These are phyloP conservation scores for Didymella pomorum DNA, from an alignment of 2,329 filamentous ascomycete species.

Conservation along the genomic window DNA sequence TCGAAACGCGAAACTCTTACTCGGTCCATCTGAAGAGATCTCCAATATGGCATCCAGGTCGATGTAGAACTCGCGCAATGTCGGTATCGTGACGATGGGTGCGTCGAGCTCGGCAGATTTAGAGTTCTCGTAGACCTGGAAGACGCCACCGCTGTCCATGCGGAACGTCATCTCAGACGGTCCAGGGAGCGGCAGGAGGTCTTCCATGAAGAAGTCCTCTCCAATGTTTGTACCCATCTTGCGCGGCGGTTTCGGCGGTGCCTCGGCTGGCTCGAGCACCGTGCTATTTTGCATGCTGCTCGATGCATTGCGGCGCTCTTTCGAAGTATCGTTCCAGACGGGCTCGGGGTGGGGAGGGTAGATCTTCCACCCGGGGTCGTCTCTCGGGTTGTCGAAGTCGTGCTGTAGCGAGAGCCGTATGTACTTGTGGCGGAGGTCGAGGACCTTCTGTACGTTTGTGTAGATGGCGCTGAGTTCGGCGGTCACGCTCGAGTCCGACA, in stretches of 20 bases:
- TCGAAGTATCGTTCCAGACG: slow-evolving; percentile 75
- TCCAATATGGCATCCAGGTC: slow-evolving; percentile 86
- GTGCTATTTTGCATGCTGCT: slow-evolving; percentile 52
- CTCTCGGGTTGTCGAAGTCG: slow-evolving; percentile 84
- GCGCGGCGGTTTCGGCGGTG: slow-evolving; percentile 62
- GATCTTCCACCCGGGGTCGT: slow-evolving; percentile 82
- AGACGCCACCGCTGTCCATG: slow-evolving; percentile 85
- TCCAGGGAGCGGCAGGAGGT: slow-evolving; percentile 76
- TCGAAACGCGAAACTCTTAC: slow-evolving; percentile 96
- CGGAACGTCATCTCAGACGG: slow-evolving; percentile 76
- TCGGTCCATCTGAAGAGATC: slow-evolving; percentile 93
- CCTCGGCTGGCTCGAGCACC: slow-evolving; percentile 42
- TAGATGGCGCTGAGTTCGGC: slow-evolving; percentile 87
- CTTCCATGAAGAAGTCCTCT: slow-evolving; percentile 86
- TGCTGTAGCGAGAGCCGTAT: slow-evolving; percentile 84
- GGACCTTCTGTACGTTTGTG: slow-evolving; percentile 86
- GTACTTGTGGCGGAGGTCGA: slow-evolving; percentile 89
- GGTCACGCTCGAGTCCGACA: slow-evolving; percentile 80
- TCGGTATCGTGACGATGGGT: slow-evolving; percentile 85
- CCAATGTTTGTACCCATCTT: slow-evolving; percentile 92
- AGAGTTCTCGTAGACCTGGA: slow-evolving; percentile 84
- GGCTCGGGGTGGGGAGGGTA: slow-evolving; percentile 93
- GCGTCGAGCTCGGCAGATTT: slow-evolving; percentile 67
- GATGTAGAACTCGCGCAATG: slow-evolving; percentile 93
- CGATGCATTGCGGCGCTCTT: slow-evolving; percentile 52